A percentile compares a stretch with the other conserved stretches of the same genome.
These are phyloP conservation scores for Fusarium nelsonii DNA, from an alignment of 2,329 filamentous ascomycete species.

Conservation along the genomic window DNA sequence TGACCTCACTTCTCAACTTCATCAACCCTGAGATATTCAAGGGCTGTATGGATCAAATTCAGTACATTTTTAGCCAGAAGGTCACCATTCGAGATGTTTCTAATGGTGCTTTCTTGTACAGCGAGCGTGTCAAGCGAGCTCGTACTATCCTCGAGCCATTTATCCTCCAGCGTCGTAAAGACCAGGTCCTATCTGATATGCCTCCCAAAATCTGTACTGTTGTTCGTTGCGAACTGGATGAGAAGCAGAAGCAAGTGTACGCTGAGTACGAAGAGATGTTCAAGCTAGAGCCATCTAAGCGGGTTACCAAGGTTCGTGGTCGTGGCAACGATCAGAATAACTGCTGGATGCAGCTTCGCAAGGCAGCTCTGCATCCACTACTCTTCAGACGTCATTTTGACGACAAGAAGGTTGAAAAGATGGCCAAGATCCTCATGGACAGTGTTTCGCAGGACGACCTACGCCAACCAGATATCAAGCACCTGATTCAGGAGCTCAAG, in stretches of 20 bases:
- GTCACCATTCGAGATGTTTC: constrained; percentile 83
- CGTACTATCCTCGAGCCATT: constrained; percentile 95
- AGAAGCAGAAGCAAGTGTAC: constrained; percentile 80
- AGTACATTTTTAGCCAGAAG: constrained; percentile 91
- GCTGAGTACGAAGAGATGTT: constrained; percentile 73
- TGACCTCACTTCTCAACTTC: constrained; percentile 91
- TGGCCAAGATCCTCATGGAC: constrained; percentile 81
- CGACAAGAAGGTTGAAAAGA: constrained; percentile 79
- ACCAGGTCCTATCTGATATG: constrained; percentile 87
- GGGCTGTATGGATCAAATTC: constrained; percentile 80
- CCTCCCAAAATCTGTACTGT: constrained; percentile 83
- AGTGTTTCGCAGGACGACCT: constrained; percentile 70
- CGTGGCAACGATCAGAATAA: constrained; percentile 71
- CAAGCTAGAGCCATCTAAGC: constrained; percentile 69
- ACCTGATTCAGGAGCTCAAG: constrained; percentile 68
- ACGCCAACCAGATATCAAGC: constrained; percentile 63
- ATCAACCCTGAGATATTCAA: constrained; percentile 89
- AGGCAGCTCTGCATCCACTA: constrained; percentile 91
- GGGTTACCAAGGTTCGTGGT: constrained; percentile 61
- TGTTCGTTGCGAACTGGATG: constrained; percentile 83
- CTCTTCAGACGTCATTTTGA: constrained; percentile 86
- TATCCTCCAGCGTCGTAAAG: constrained; percentile 92
- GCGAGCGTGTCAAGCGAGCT: constrained; percentile 86
- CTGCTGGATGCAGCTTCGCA: constrained; percentile 89
- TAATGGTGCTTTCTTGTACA: constrained; percentile 86